Base-by-base conservation (phyloP, 1,284 basidiomycete species). In the Pascua guehoae region DNA sequence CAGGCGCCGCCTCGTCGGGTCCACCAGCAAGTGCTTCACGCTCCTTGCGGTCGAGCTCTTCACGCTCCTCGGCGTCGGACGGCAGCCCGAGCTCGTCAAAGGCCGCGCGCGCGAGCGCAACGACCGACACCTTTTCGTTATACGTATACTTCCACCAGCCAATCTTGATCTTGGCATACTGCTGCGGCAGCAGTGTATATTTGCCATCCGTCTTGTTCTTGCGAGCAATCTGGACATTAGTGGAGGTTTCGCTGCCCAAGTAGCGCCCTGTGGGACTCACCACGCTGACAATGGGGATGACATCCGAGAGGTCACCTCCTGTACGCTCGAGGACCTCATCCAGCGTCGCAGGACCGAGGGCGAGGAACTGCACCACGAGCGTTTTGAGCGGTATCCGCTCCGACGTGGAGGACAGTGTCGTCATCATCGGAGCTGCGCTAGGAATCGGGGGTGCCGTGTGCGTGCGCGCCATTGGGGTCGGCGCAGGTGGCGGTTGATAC, bases 101-200 rank as follows among this genome's bases (percentile, higher is more conserved):
- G 24, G 72, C 72, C 54, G 66, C 64, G 16, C 63, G 61, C 15
- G 72, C 73, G 8, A 71, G 56, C 18, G 52, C 40, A 15, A 70
- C 62, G 12, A 75, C 68, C 41, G 47, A 54, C n/a, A 60, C 54
- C 44, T 67, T 66, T 47, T 75, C 72, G 10, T 65, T 67, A 41
- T 66, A 64, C 0, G 71, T 68, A 58, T 74, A 75, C 56, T 64
- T 67, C 44, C 62, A 60, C 49, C 65, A 62, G 41, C 60, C 65
- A n/a, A 75, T 62, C 56, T 75, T 75, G 69, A 75, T 67, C 57
- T 74, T 73, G 43, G 68, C 57, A 54, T 75, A 75, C 51, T 75
- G 72, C 9, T 58, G 53, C 7, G 73, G 70, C 4, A 62, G 61
- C 4, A 75, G 62, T 7, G 64, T 62, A 37, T 64, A 74, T 40